Base-by-base conservation (phyloP, 495 filamentous ascomycete genomes). In the Aspergillus heteromorphus region DNA sequence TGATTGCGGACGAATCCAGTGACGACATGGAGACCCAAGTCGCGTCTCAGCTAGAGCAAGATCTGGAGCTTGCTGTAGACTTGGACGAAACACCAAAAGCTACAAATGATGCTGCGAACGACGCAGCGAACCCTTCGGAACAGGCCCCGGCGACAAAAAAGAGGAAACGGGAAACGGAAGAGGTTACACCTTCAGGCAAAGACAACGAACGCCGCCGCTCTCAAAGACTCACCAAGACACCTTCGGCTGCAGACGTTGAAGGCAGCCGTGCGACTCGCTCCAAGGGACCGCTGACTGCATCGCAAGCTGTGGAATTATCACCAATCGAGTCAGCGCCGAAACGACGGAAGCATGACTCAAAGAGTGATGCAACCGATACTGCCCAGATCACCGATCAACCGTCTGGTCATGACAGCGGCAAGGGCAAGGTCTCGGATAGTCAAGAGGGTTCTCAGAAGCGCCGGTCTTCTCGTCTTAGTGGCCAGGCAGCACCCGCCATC, bases 1-100 rank as follows among this genome's bases (percentile, higher is more conserved):
- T 6, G 31, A 18, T 55, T 20, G 43, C 62, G 11, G 69, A 73
- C 41, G 72, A 67, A 20, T 66, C 57, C 9, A 67, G 67, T 16
- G 74, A 78, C 48, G 75, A 77, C 18, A 62, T 70, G 57, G 73
- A 78, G 11, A 63, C 68, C 6, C 73, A 76, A 51, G 63, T 72
- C 30, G 71, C 73, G 11, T 78, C 73, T 40, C 75, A 78, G 51
- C 63, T 78, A 7, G 70, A 68, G 47, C 65, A 74, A 49, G 75
- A 78, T 49, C 55, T 77, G 29, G 72, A 69, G 20, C 54, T 65
- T 19, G 72, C 72, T 10, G 64, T 67, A 11, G 68, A 73, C 53
- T 36, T 62, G 43, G 30, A 59, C 41, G 59, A 57, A 48, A 34
- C 42, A 54, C 18, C 43, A 43, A 17, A 20, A 45, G 20, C 16